phyloP scores from a whole-genome alignment of 2,329 filamentous ascomycete species.

The Orbilia brochopaga region DNA sequence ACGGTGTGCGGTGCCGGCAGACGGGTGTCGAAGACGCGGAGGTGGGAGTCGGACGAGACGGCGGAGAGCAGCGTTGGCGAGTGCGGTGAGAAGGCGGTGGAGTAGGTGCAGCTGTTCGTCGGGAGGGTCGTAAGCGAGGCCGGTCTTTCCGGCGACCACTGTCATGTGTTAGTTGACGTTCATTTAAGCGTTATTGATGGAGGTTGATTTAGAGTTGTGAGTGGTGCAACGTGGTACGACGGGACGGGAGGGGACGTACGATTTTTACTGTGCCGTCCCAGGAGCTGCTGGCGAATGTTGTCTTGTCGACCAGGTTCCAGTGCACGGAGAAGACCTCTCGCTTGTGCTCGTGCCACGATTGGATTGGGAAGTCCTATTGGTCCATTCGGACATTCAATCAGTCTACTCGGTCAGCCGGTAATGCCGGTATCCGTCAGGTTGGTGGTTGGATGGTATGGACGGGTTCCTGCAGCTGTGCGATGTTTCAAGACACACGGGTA shows the following conservation, averaged over 20 bases:
- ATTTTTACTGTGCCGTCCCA: conserved; percentile 98
- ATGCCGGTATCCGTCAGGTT: too few relatives aligned
- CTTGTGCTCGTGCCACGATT: conserved; percentile 91
- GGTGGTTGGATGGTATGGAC: too few relatives aligned
- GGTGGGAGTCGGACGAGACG: conserved; percentile 84
- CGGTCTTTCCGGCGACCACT: conserved; percentile 82
- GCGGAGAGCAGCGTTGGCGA: conserved; percentile 83
- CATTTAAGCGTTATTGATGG: neutral
- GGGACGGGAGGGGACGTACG: conserved; percentile 59
- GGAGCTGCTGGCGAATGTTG: conserved; percentile 85
- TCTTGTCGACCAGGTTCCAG: conserved; percentile 91
- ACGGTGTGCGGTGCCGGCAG: conserved; percentile 82
- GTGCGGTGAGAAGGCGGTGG: conserved; percentile 85
- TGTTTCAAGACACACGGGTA: too few relatives aligned
- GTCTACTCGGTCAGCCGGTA: conserved; percentile 49
- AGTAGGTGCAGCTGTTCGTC: conserved; percentile 92
- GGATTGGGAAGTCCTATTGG: conserved; percentile 74
- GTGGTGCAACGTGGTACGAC: neutral
- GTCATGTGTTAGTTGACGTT: neutral
- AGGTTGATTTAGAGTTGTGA: conserved; percentile 6
- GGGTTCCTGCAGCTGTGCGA: too few relatives aligned
- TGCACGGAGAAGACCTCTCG: conserved; percentile 89
- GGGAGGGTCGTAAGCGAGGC: conserved; percentile 83
- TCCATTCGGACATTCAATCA: conserved; percentile 23
- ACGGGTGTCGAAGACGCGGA: conserved; percentile 89